These are phyloP conservation scores for Camelina hispida DNA, from an alignment of 345 rosid species.

Conservation along the genomic window DNA sequence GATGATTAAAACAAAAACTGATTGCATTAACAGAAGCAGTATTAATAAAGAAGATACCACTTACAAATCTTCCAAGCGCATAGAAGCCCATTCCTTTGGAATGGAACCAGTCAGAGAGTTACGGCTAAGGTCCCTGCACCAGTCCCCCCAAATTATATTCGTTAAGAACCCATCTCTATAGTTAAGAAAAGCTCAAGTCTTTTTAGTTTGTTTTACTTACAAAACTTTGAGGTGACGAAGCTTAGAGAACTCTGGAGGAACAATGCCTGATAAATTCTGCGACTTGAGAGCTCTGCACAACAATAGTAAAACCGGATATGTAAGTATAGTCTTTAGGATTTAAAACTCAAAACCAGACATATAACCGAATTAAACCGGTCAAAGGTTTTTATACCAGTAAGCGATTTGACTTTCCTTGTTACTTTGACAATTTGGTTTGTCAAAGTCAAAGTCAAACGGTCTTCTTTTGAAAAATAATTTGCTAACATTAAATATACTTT, in stretches of 20 bases:
- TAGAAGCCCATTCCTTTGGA: constrained; percentile 76
- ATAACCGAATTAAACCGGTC: neutral
- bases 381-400: no score
- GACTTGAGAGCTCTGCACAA: constrained; percentile 56
- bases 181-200: neutral
- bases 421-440: no score
- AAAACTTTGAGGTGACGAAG: constrained; percentile 64
- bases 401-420: no score
- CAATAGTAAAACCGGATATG: neutral
- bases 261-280: constrained; percentile 66
- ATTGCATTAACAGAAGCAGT: neutral
- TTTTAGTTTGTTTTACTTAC: constrained; percentile 51
- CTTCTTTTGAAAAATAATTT: no score
- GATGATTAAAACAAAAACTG: neutral
- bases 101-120: constrained; percentile 72
- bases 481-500: no score
- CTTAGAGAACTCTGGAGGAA: constrained; percentile 78
- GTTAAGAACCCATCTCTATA: neutral
- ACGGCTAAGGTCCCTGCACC: constrained; percentile 81
- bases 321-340: neutral
- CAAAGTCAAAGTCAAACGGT: no score
- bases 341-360: neutral
- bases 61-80: constrained; percentile 73
- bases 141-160: neutral
- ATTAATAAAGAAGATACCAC: constrained; percentile 15